These are phyloP conservation scores for Ophiocordyceps unilateralis DNA, from an alignment of 2,329 filamentous ascomycete species.

Conservation along the genomic window DNA sequence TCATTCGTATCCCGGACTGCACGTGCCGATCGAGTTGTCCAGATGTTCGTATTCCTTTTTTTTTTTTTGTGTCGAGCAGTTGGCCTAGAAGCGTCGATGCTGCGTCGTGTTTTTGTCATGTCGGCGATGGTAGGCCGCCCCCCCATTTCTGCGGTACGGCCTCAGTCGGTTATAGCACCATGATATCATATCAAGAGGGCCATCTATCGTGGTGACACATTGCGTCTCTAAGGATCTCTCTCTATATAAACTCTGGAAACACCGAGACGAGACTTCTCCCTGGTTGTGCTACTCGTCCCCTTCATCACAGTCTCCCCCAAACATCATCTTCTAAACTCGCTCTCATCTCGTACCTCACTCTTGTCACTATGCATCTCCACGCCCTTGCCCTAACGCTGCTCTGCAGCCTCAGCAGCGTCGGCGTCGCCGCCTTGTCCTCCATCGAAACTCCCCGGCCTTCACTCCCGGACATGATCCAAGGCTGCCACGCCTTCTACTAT, in stretches of 20 bases:
- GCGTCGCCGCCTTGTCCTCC: neutral
- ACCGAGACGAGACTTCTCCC: too few species aligned
- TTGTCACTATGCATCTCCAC: neutral
- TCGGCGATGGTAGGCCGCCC: too few species aligned
- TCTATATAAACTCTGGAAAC: too few species aligned
- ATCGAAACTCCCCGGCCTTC: neutral
- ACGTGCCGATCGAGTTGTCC: neutral
- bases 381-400: neutral
- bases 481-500: slow-evolving; percentile 2
- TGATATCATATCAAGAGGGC: too few species aligned
- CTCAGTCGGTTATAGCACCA: too few species aligned
- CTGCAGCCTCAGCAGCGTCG: neutral
- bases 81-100: too few species aligned
- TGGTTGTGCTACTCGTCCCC: neutral
- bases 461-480: slow-evolving; percentile 1
- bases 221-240: too few species aligned
- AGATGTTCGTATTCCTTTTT: neutral
- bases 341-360: neutral
- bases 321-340: neutral
- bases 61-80: neutral
- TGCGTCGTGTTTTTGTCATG: too few species aligned
- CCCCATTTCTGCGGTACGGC: too few species aligned
- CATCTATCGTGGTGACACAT: too few species aligned
- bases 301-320: neutral
- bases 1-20: neutral